phyloP scores from a whole-genome alignment of 2,329 filamentous ascomycete species.

The Colletotrichum navitas region DNA sequence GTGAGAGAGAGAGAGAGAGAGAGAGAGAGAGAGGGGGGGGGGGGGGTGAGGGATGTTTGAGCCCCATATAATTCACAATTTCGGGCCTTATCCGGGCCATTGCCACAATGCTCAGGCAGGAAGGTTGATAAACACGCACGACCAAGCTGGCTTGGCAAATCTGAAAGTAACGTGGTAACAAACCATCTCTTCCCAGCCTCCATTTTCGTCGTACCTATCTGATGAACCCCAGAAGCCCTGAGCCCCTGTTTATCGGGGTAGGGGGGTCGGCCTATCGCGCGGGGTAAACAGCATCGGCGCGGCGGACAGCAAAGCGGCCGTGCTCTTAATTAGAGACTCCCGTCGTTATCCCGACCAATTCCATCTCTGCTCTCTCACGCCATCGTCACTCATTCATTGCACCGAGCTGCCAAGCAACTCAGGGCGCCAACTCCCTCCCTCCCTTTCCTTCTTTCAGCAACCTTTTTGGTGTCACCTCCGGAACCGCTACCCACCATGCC shows the following conservation, averaged over 20 bases:
- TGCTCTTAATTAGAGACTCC: slow-evolving; percentile 23
- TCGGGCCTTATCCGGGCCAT: not conserved
- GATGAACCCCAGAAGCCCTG: not conserved
- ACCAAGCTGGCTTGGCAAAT: slow-evolving; percentile 29
- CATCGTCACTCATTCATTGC: slow-evolving; percentile 7
- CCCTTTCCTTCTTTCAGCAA: not conserved
- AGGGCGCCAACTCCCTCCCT: not conserved
- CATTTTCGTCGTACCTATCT: not conserved
- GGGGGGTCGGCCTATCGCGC: slow-evolving; percentile 31
- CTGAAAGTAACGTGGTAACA: slow-evolving; percentile 23
- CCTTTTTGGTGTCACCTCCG: slow-evolving; percentile 2
- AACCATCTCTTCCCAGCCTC: slow-evolving; percentile 3
- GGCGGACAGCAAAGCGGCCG: slow-evolving; percentile 10
- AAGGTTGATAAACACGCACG: slow-evolving; percentile 40
- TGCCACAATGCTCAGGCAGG: slow-evolving; percentile 33
- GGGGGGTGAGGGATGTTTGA: too few relatives aligned
- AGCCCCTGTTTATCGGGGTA: slow-evolving; percentile 37
- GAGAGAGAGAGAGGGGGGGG: not conserved
- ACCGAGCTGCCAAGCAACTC: not conserved
- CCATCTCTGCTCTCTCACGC: slow-evolving; percentile 9
- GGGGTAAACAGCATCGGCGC: slow-evolving; percentile 35
- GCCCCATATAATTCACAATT: not conserved
- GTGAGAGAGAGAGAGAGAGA: not conserved
- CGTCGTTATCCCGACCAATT: not conserved
- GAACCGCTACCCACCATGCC: slow-evolving; percentile 18